Percentiles rank a stretch among this genome's conserved stretches.
Conservation (phyloP, 805 yeast species). For the Candida xiaguanensis region DNA sequence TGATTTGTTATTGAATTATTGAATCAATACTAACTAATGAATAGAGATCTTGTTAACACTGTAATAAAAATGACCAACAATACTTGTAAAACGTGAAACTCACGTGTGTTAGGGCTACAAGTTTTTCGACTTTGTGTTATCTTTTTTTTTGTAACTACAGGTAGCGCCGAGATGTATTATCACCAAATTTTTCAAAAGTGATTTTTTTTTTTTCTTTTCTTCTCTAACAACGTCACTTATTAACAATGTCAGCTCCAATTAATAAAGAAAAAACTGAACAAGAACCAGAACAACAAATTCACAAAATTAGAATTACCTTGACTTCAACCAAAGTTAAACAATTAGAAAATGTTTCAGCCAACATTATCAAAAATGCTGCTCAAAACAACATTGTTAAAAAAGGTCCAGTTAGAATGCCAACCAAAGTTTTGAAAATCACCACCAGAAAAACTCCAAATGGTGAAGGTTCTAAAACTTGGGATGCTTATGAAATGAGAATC, state of each 20-base stretch:
- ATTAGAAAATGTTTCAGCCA: slow-evolving; percentile 92
- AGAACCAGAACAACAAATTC: slow-evolving; percentile 77
- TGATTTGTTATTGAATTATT: background rate
- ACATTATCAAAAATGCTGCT: slow-evolving; percentile 85
- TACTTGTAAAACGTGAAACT: no score
- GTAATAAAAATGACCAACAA: no score
- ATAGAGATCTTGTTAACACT: no score
- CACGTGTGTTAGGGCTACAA: slow-evolving; percentile 1
- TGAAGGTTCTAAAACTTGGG: slow-evolving; percentile 99
- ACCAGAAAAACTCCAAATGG: slow-evolving; percentile 99
- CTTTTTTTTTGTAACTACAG: background rate
- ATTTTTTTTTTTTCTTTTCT: slow-evolving; percentile 5
- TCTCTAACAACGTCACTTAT: slow-evolving; percentile 36
- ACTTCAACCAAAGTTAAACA: slow-evolving; percentile 98
- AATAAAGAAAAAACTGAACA: slow-evolving; percentile 79
- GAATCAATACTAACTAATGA: background rate
- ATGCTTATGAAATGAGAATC: slow-evolving; percentile 98
- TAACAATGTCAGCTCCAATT: slow-evolving; percentile 69
- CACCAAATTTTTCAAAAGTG: slow-evolving; percentile 13
- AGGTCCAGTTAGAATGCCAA: slow-evolving; percentile 99
- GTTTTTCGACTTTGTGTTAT: background rate
- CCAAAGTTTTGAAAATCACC: slow-evolving; percentile 95
- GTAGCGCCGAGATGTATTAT: slow-evolving; percentile 3
- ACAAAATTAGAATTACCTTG: slow-evolving; percentile 98
- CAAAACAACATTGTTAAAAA: slow-evolving; percentile 81